Percentiles rank a stretch among this genome's conserved stretches.
These are phyloP conservation scores for Phytophthora colocasiae DNA, from an alignment of 352 stramenopile species.

Conservation along the genomic window DNA sequence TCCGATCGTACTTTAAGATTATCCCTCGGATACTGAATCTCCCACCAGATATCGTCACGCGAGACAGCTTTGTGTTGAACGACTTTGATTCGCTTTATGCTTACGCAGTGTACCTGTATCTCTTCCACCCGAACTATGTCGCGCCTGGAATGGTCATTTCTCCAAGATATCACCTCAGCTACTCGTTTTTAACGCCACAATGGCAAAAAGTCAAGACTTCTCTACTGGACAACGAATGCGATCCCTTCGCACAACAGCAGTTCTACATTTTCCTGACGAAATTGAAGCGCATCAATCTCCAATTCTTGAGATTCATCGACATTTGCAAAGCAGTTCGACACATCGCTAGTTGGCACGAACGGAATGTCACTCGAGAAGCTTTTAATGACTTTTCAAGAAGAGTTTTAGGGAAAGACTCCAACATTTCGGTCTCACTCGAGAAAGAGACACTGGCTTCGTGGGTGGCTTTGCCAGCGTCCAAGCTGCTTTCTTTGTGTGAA, in stretches of 20 bases:
- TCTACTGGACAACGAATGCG: constrained; percentile 61
- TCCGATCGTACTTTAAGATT: constrained; percentile 81
- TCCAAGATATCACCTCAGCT: constrained; percentile 63
- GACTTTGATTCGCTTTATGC: constrained; percentile 82
- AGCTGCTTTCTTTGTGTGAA: constrained; percentile 65
- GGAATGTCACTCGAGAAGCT: constrained; percentile 48
- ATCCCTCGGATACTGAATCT: constrained; percentile 56
- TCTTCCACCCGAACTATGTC: constrained; percentile 73
- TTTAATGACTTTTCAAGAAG: constrained; percentile 76
- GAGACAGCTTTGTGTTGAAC: constrained; percentile 73
- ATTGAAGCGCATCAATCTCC: constrained; percentile 65
- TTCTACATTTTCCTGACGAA: constrained; percentile 80
- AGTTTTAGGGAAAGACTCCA: constrained; percentile 75
- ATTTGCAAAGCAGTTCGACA: constrained; percentile 60
- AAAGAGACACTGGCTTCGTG: constrained; percentile 73
- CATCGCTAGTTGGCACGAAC: constrained; percentile 65
- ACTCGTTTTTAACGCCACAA: constrained; percentile 59
- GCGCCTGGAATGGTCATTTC: constrained; percentile 51
- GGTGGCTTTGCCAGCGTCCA: constrained; percentile 54
- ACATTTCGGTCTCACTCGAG: constrained; percentile 71
- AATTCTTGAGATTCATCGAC: constrained; percentile 65
- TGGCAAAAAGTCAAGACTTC: constrained; percentile 77
- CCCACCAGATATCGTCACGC: constrained; percentile 66
- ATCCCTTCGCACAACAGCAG: constrained; percentile 75
- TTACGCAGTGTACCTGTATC: constrained; percentile 67